Conservation (phyloP, 371 early-diverging fungal genomes). For the Actinomucor elegans region DNA sequence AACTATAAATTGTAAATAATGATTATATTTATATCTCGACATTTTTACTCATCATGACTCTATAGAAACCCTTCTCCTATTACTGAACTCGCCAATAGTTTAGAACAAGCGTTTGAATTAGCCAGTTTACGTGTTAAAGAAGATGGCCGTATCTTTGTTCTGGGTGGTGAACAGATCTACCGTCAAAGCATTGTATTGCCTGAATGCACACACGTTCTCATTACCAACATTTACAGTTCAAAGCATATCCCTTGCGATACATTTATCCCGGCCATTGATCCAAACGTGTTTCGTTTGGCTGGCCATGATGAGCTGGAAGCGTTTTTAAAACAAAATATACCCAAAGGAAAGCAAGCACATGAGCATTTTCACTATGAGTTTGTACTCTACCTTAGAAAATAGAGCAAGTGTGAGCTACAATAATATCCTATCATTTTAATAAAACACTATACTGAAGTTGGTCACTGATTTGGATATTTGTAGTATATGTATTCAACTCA, state of each 20-base stretch:
- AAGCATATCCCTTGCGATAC: constrained; percentile 61
- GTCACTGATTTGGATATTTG: no score
- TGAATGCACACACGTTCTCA: constrained; percentile 55
- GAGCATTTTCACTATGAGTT: constrained; percentile 48
- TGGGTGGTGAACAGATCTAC: constrained; percentile 71
- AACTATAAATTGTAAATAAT: constrained; percentile 53
- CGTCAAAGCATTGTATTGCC: constrained; percentile 51
- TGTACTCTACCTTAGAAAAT: constrained; percentile 32
- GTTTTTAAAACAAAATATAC: constrained; percentile 41
- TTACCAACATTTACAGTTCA: constrained; percentile 54
- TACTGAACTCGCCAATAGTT: constrained; percentile 6
- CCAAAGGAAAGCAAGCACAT: constrained; percentile 48
- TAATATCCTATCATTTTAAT: no score
- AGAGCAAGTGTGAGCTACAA: neutral
- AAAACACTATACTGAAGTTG: no score
- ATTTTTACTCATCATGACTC: neutral
- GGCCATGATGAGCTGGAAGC: constrained; percentile 40
- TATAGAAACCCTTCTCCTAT: neutral
- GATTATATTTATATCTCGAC: neutral
- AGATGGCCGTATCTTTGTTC: constrained; percentile 47
- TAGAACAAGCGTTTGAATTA: constrained; percentile 18
- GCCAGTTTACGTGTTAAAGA: constrained; percentile 3
- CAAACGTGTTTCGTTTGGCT: constrained; percentile 26
- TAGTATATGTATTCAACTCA: no score
- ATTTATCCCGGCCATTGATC: constrained; percentile 64